Evolutionary conservation across 768 basidiomycete species (phyloP), one percentile per base, ranked within the genome.

Genomic region (Xerocomus potaroensis): DNA sequence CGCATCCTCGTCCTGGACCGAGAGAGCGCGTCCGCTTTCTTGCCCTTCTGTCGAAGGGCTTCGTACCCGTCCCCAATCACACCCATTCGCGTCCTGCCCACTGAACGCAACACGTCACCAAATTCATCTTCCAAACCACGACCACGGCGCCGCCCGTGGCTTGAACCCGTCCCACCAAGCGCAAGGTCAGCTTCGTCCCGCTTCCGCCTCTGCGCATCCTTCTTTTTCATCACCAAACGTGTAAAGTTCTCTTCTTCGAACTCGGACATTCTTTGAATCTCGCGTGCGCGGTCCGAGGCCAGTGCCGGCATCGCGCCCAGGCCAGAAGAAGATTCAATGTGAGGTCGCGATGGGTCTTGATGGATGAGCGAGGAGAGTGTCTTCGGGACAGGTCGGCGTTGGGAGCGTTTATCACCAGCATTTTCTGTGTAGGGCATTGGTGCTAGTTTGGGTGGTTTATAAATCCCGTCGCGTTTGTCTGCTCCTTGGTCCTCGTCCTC

Each of bases 161-260:
- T 72, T n/a, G 73, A 72, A 0, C 73, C 70, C 18, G 76, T 79
- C 11, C 86, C 88, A 43, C 95, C 95, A 11, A 97, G 71, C 15
- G 91, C 91, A 50, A 97, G 69, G 53, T 91, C 87, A 52, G 79
- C 89, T 65, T 97, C 95, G 59, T 97, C 94, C 49, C 79, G 74
- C 43, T 64, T 69, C 16, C 94, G 76, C 36, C 83, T 73, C 55
- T 74, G 79, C 14, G 79, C 76, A 36, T 95, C 92, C 59, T 81
- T 83, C 75, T 97, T 97, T 63, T 84, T 88, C 80, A 93, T 84
- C 49, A 94, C 75, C 43, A 97, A 59, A 36, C 95, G 83, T 30
- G 87, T 89, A 69, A 97, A 91, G 66, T 95, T 93, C 37, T 91
- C 91, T 63, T 95, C 92, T 69, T 98, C 95, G 64, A 90, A 98